phyloP scores from a whole-genome alignment of 2,329 filamentous ascomycete genomes.

The Penicillium aurantiogriseum region DNA sequence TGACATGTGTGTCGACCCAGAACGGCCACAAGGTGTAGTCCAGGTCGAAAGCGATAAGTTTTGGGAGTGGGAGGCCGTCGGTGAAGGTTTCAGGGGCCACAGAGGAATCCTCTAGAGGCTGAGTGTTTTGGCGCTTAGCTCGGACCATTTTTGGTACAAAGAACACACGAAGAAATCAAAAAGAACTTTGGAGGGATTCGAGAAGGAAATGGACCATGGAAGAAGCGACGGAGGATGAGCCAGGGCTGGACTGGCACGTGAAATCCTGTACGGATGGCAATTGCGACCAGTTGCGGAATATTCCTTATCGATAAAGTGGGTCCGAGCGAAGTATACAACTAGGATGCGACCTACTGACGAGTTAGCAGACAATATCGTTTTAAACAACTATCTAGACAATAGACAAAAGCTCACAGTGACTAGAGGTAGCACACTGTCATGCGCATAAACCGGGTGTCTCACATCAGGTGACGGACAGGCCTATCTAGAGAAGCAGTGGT shows the following conservation, averaged over 20 bases:
- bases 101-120: conserved; percentile 36
- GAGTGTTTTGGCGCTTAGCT: conserved; percentile 35
- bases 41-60: conserved; percentile 87
- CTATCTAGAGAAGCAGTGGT: background rate
- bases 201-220: conserved; percentile 2
- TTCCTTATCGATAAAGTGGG: background rate
- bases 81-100: conserved; percentile 57
- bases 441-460: background rate
- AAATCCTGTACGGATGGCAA: background rate
- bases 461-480: background rate
- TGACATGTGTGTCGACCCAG: conserved; percentile 93
- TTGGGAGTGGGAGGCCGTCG: conserved; percentile 70
- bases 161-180: background rate
- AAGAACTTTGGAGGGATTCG: background rate
- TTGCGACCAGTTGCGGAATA: background rate
- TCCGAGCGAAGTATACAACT: background rate
- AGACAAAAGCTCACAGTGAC: background rate
- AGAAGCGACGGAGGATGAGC: background rate
- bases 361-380: background rate
- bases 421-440: background rate
- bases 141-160: conserved; percentile 29
- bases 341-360: background rate
- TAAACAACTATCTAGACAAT: background rate
- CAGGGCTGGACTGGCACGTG: background rate
- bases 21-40: conserved; percentile 99